phyloP scores from a whole-genome alignment of 2,329 filamentous ascomycete genomes.

The Kalaharituber pfeilii region DNA sequence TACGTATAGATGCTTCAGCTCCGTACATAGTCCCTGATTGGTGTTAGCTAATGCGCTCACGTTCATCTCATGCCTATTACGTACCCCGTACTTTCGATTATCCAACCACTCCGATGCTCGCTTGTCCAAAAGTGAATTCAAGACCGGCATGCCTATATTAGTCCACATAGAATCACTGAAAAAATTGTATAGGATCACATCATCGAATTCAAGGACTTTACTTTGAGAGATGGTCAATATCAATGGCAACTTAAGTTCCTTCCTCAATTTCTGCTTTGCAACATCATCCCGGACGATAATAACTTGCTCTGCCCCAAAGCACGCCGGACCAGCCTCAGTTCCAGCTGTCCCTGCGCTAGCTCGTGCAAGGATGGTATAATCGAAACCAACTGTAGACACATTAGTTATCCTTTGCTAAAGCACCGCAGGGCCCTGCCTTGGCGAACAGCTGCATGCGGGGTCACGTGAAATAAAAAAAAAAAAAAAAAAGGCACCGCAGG shows the following conservation, averaged over 20 bases:
- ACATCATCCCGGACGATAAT: conserved; percentile 25
- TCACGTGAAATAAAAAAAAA: too few species aligned
- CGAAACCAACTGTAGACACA: background rate
- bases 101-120: background rate
- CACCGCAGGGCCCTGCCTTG: too few species aligned
- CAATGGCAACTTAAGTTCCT: conserved; percentile 12
- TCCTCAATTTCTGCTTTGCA: conserved; percentile 19
- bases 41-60: too few species aligned
- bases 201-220: conserved; percentile 28
- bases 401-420: background rate
- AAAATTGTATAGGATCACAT: conserved; percentile 26
- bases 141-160: background rate
- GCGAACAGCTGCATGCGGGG: too few species aligned
- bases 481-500: too few species aligned
- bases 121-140: background rate
- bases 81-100: background rate
- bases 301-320: conserved; percentile 25
- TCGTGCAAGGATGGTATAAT: background rate
- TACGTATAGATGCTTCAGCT: background rate
- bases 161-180: conserved; percentile 9
- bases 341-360: background rate
- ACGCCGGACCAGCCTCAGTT: background rate
- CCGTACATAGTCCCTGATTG: background rate
- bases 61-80: too few species aligned
- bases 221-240: conserved; percentile 26